Conservation (phyloP, 2,329 filamentous ascomycete genomes). For the Epichloe gansuensis region DNA sequence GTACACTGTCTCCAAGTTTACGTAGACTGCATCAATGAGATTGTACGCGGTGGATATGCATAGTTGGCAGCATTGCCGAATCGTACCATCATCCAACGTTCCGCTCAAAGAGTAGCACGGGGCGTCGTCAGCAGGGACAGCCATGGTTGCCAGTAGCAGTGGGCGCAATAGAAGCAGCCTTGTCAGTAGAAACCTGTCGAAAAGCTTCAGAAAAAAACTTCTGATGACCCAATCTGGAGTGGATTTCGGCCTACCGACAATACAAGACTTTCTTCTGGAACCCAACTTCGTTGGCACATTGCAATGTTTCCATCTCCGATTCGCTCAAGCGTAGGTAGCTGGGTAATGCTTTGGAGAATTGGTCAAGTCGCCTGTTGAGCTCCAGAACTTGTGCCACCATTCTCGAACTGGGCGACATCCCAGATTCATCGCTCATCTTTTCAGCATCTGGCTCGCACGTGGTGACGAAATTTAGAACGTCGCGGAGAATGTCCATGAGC, state of each 20-base stretch:
- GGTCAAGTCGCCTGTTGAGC: constrained; percentile 2
- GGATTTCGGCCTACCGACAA: background rate
- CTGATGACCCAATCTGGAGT: background rate
- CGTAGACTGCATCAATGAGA: constrained; percentile 1
- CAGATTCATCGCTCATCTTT: background rate
- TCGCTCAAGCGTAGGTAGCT: background rate
- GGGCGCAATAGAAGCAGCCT: constrained; percentile 1
- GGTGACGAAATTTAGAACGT: constrained; percentile 1
- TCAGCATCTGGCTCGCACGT: constrained; percentile 1
- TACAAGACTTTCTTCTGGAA: constrained; percentile 3
- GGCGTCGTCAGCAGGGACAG: background rate
- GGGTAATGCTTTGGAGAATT: background rate
- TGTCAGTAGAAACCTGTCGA: background rate
- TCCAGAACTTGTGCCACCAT: background rate
- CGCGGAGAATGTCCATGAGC: background rate
- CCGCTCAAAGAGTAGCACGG: background rate
- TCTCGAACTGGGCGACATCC: background rate
- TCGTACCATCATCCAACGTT: background rate
- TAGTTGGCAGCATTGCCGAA: constrained; percentile 1
- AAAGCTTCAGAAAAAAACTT: background rate
- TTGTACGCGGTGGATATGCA: constrained; percentile 1
- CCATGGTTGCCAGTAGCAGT: background rate
- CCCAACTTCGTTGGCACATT: background rate
- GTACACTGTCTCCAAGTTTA: background rate
- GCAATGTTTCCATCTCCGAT: background rate